These are phyloP conservation scores for Dipsacomyces acuminosporus DNA, from an alignment of 371 early-diverging fungal genomes.

Conservation along the genomic window DNA sequence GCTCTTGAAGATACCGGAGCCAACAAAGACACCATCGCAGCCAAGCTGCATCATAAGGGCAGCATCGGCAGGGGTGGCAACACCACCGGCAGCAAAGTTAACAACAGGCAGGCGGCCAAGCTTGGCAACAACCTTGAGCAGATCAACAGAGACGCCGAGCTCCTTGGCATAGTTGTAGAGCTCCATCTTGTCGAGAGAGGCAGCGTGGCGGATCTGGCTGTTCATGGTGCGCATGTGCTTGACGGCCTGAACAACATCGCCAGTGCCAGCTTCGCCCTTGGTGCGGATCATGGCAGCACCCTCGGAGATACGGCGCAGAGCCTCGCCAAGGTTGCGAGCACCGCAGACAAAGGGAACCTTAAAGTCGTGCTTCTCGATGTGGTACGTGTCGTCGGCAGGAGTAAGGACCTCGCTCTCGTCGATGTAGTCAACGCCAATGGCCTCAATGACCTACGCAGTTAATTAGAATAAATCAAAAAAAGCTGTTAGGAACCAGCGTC, in stretches of 20 bases:
- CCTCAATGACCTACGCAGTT: slow-evolving; percentile 72
- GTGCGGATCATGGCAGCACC: slow-evolving; percentile 97
- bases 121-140: slow-evolving; percentile 82
- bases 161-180: slow-evolving; percentile 90
- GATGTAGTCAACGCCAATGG: slow-evolving; percentile 90
- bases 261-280: slow-evolving; percentile 97
- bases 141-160: slow-evolving; percentile 81
- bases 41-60: slow-evolving; percentile 97
- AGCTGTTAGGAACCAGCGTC: no score
- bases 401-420: slow-evolving; percentile 97
- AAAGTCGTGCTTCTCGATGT: slow-evolving; percentile 90
- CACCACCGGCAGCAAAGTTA: slow-evolving; percentile 97
- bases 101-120: slow-evolving; percentile 94
- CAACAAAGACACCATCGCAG: slow-evolving; percentile 95
- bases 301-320: slow-evolving; percentile 91
- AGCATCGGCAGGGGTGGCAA: slow-evolving; percentile 96
- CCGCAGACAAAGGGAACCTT: slow-evolving; percentile 95
- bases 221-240: slow-evolving; percentile 86
- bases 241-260: slow-evolving; percentile 94
- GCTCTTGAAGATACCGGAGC: slow-evolving; percentile 86
- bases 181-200: slow-evolving; percentile 64
- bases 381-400: slow-evolving; percentile 88
- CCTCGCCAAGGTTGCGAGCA: slow-evolving; percentile 94
- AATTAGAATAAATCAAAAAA: no score
- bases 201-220: slow-evolving; percentile 72